phyloP scores from a whole-genome alignment of 345 rosid genomes.

The Hibiscus mutabilis region DNA sequence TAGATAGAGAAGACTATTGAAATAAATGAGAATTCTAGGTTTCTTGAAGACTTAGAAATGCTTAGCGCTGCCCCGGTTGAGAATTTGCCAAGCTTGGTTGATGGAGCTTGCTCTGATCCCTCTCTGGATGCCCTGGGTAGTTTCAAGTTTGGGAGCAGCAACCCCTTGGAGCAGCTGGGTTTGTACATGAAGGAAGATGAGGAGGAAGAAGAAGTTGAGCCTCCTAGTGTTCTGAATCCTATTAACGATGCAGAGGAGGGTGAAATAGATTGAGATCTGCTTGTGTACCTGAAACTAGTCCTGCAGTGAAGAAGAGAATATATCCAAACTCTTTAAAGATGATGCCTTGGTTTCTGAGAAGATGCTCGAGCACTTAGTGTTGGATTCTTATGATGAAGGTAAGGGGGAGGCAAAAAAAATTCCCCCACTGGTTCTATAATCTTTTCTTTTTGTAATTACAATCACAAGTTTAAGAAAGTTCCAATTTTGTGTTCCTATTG shows the following conservation, averaged over 20 bases:
- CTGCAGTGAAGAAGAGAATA: no score
- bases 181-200: slow-evolving; percentile 82
- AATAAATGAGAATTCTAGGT: slow-evolving; percentile 77
- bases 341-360: no score
- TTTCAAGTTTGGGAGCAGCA: slow-evolving; percentile 66
- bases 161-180: slow-evolving; percentile 90
- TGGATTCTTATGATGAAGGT: no score
- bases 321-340: no score
- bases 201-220: slow-evolving; percentile 59
- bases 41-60: slow-evolving; percentile 88
- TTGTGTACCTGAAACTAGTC: no score
- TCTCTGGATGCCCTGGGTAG: slow-evolving; percentile 51
- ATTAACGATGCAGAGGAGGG: slow-evolving; percentile 71
- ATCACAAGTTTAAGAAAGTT: no score
- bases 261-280: slow-evolving; percentile 34
- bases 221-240: slow-evolving; percentile 19
- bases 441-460: no score
- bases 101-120: slow-evolving; percentile 54
- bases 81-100: slow-evolving; percentile 52
- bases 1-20: slow-evolving; percentile 98
- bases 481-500: no score
- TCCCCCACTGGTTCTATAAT: no score
- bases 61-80: slow-evolving; percentile 60
- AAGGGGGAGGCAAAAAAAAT: no score
- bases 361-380: no score